Base-by-base conservation (phyloP, 2,329 filamentous ascomycete species). In the Cyphellophora attinorum region DNA sequence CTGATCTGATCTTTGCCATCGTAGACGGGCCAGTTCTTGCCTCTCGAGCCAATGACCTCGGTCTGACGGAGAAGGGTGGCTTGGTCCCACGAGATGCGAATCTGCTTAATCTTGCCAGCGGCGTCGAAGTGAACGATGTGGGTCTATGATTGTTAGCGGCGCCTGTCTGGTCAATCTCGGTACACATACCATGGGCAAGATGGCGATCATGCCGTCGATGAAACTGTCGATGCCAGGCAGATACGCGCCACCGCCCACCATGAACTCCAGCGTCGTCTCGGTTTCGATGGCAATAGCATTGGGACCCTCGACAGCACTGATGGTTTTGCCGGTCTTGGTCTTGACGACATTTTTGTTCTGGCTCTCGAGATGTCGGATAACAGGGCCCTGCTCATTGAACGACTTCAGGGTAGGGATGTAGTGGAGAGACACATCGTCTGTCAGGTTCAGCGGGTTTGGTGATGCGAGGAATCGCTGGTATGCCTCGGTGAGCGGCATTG, bases 11-110 rank as follows among this genome's bases (percentile, higher is more conserved):
- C 86, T 51, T 76, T 76, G 54, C 80, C 82, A 55, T 94, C 86
- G 48, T 78, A 76, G 54, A 98, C 93, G 35, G 91, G 91, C 91
- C 91, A 98, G 62, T 91, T 93, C 57, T 81, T 83, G 37, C 84
- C 85, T 35, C 81, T 80, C 55, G 79, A 81, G 51, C 91, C 89
- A 59, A 98, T 96, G 37, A 95, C 79, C 43, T 95, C 88, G 45
- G 95, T 73, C 59, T 93, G 81, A 65, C 91, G 96, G 47, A 98
- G 74, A 27, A 98, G 74, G 35, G 85, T 81, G 41, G 79, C 88
- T 60, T 98, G 91, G 57, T 98, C 91, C 91, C 91, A 98, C 57
- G 81, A 85, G 48, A 89, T 76, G 49, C 89, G 83, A 45, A 96
- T 83, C 58, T 91, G 85, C 40, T 72, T 59, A 55, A 98, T 95